Percentiles rank a stretch among this genome's conserved stretches.
Conservation (phyloP, 1,139 yeast genomes). For the Candida dubliniensis region DNA sequence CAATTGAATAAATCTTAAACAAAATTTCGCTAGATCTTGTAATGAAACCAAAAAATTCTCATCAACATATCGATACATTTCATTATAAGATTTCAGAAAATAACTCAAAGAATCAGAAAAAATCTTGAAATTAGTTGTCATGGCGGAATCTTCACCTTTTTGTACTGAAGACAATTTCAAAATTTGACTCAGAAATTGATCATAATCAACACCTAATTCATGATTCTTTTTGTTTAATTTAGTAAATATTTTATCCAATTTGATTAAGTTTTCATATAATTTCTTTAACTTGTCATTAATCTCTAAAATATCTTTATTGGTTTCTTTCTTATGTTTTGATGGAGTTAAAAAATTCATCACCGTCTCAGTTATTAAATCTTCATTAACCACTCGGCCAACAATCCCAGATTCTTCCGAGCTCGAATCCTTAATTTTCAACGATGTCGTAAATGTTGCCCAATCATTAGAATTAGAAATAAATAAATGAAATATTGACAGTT, state of each 20-base stretch:
- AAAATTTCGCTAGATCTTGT: constrained; percentile 85
- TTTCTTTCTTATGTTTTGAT: constrained; percentile 63
- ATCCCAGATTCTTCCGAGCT: constrained; percentile 21
- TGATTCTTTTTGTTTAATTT: constrained; percentile 72
- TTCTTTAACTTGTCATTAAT: constrained; percentile 81
- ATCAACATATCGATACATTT: constrained; percentile 62
- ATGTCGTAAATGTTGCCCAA: constrained; percentile 79
- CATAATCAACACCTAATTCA: constrained; percentile 71
- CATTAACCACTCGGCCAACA: constrained; percentile 47
- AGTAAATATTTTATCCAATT: constrained; percentile 75
- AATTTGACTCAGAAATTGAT: constrained; percentile 69
- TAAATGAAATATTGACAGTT: constrained; percentile 69
- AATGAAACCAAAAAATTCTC: constrained; percentile 79
- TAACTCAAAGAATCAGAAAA: constrained; percentile 52
- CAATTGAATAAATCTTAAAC: constrained; percentile 69
- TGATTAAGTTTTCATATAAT: constrained; percentile 76
- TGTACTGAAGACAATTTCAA: constrained; percentile 60
- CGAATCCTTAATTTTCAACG: constrained; percentile 44
- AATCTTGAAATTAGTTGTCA: constrained; percentile 36
- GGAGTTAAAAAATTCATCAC: constrained; percentile 90
- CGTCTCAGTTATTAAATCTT: constrained; percentile 77
- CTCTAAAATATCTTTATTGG: constrained; percentile 76
- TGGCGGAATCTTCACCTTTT: constrained; percentile 18
- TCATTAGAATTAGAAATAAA: constrained; percentile 76
- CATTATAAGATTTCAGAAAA: constrained; percentile 42